Evolutionary conservation across 2,329 filamentous ascomycete genomes (phyloP).

Genomic region (Ophiostoma tasmaniense): DNA sequence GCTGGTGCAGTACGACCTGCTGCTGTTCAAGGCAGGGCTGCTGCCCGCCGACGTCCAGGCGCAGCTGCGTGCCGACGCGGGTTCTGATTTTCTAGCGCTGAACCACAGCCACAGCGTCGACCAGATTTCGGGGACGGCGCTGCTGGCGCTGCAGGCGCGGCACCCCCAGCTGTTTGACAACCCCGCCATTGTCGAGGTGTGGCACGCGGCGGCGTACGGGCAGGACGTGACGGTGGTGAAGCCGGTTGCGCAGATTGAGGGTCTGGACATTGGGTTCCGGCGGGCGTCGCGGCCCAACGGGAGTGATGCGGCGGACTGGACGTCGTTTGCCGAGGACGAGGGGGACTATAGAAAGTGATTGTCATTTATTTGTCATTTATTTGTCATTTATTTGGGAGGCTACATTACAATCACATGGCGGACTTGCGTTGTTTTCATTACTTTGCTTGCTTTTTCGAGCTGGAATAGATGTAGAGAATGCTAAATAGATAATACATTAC

Average conservation of each 20-base stretch:
- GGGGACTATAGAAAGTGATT: constrained; percentile 5
- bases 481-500: background rate
- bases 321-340: background rate
- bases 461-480: background rate
- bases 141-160: constrained; percentile 44
- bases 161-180: constrained; percentile 46
- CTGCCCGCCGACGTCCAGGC: constrained; percentile 47
- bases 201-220: constrained; percentile 36
- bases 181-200: constrained; percentile 35
- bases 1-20: constrained; percentile 59
- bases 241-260: constrained; percentile 33
- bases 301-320: constrained; percentile 24
- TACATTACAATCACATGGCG: no score
- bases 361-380: no score
- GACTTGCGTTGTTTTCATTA: background rate
- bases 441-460: background rate
- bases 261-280: constrained; percentile 37
- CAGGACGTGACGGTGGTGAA: constrained; percentile 34
- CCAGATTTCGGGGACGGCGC: constrained; percentile 51
- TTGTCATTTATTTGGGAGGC: background rate
- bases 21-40: constrained; percentile 52
- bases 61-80: constrained; percentile 34
- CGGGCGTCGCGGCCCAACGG: constrained; percentile 42
- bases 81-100: constrained; percentile 46
- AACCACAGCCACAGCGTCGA: constrained; percentile 55